Percentiles rank a stretch among this genome's conserved stretches.
phyloP scores from a whole-genome alignment of 2,329 filamentous ascomycete genomes.

The Sclerotinia minor region DNA sequence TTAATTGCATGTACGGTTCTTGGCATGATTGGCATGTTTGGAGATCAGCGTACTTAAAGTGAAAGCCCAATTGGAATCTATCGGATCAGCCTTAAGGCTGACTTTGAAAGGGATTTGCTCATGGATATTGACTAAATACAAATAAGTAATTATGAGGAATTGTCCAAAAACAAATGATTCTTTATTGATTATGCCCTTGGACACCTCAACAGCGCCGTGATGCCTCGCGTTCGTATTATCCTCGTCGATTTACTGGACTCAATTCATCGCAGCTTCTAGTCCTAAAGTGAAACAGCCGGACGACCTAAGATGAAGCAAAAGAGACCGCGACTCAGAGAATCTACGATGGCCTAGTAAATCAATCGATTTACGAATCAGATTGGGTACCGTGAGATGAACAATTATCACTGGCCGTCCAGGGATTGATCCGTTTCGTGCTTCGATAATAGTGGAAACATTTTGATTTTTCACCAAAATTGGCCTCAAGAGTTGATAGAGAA shows the following conservation, averaged over 20 bases:
- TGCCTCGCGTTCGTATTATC: background rate
- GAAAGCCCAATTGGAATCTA: background rate
- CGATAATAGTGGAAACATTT: background rate
- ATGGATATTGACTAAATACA: background rate
- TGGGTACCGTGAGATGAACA: background rate
- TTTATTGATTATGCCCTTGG: background rate
- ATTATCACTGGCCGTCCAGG: background rate
- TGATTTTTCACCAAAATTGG: background rate
- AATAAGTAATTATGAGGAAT: background rate
- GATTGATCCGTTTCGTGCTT: background rate
- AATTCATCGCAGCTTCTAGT: background rate
- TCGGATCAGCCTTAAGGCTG: background rate
- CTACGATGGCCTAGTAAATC: background rate
- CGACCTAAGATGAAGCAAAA: background rate
- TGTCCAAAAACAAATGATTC: background rate
- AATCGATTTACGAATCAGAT: background rate
- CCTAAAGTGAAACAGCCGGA: background rate
- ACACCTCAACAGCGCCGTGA: background rate
- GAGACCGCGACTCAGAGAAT: background rate
- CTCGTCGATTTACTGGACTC: background rate
- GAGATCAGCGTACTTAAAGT: background rate
- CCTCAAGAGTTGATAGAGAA: background rate
- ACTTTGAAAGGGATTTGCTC: background rate
- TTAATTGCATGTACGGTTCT: background rate
- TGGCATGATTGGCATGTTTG: background rate